Evolutionary conservation across 2,329 filamentous ascomycete genomes (phyloP).

Genomic region (Aspergillus sp.): DNA sequence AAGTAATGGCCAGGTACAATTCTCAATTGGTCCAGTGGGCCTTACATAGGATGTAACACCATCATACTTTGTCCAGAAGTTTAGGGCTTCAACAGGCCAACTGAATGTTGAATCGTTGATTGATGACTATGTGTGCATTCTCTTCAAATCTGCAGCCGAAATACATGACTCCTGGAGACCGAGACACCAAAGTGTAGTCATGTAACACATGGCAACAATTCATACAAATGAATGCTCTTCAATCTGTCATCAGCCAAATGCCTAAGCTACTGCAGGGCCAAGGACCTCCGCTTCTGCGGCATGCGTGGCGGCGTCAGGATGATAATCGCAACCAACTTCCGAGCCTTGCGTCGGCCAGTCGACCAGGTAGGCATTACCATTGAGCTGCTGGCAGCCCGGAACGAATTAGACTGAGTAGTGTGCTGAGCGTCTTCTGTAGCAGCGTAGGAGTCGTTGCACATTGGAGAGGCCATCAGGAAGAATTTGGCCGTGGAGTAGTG

Average conservation of each 20-base stretch:
- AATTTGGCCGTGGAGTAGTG: background rate
- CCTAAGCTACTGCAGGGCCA: background rate
- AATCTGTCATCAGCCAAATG: background rate
- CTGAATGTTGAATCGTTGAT: too few relatives aligned
- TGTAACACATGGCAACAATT: too few relatives aligned
- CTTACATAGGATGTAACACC: too few relatives aligned
- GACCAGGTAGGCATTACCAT: background rate
- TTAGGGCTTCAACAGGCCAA: too few relatives aligned
- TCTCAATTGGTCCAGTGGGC: too few relatives aligned
- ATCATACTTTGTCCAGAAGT: too few relatives aligned
- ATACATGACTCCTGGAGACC: too few relatives aligned
- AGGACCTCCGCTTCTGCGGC: background rate
- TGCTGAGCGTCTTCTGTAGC: background rate
- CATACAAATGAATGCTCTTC: too few relatives aligned
- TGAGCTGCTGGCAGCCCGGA: background rate
- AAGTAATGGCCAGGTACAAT: too few relatives aligned
- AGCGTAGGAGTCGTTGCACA: background rate
- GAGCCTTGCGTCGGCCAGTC: constrained; percentile 1
- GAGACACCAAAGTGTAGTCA: too few relatives aligned
- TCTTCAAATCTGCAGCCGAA: too few relatives aligned
- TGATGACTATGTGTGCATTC: too few relatives aligned
- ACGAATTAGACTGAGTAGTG: background rate
- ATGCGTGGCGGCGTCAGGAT: constrained; percentile 3
- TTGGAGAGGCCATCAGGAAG: background rate
- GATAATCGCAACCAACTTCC: constrained; percentile 3